phyloP scores from a whole-genome alignment of 202 grass and related monocot species.

The Panicum hallii region DNA sequence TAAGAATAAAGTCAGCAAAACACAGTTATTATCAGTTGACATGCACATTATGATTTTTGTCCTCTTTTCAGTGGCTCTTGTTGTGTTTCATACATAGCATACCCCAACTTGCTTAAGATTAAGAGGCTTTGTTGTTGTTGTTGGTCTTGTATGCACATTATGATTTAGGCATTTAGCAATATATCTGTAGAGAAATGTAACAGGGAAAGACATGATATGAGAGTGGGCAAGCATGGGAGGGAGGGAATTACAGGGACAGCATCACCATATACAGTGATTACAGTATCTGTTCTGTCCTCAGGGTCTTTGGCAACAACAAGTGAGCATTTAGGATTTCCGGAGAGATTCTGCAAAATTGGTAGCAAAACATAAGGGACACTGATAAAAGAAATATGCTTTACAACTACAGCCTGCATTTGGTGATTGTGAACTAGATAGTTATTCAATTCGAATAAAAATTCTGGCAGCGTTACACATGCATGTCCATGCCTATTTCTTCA shows the following conservation, averaged over 20 bases:
- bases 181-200: neutral
- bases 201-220: slow-evolving; percentile 7
- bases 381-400: slow-evolving; percentile 9
- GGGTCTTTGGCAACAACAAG: slow-evolving; percentile 88
- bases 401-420: neutral
- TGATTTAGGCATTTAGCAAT: neutral
- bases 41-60: neutral
- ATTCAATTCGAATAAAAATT: slow-evolving; percentile 13
- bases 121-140: neutral
- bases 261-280: slow-evolving; percentile 93
- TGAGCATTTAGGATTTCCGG: slow-evolving; percentile 77
- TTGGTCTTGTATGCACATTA: neutral
- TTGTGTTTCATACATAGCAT: neutral
- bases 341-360: slow-evolving; percentile 70
- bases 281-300: slow-evolving; percentile 92
- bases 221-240: neutral
- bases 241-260: slow-evolving; percentile 63
- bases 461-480: neutral
- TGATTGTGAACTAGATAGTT: neutral
- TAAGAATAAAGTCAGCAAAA: slow-evolving; percentile 27
- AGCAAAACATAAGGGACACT: slow-evolving; percentile 20
- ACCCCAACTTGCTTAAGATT: neutral
- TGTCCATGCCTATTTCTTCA: slow-evolving; percentile 16
- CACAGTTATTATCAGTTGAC: neutral
- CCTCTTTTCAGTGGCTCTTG: neutral